Percentiles rank a stretch among this genome's conserved stretches.
phyloP scores from a whole-genome alignment of 768 basidiomycete species.

The Lactarius quietus region DNA sequence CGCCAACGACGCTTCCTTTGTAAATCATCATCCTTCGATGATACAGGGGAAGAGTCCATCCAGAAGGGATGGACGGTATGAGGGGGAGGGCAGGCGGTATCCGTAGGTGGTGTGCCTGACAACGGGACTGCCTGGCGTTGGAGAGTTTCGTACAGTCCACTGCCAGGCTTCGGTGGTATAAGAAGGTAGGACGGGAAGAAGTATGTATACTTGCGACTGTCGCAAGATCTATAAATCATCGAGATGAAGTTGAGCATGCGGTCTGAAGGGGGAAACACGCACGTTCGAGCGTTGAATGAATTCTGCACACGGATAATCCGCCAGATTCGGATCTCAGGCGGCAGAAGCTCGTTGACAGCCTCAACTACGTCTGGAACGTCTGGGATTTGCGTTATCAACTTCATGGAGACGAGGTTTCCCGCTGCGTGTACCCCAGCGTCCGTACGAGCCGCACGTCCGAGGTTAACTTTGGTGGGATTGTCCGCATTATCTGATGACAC shows the following conservation, averaged over 20 bases:
- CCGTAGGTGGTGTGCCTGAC: slow-evolving; percentile 19
- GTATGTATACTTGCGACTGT: slow-evolving; percentile 97
- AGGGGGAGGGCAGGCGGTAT: slow-evolving; percentile 21
- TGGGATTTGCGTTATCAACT: slow-evolving; percentile 78
- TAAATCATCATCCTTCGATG: slow-evolving; percentile 55
- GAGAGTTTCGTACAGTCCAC: slow-evolving; percentile 51
- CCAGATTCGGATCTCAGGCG: slow-evolving; percentile 92
- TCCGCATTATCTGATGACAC: slow-evolving; percentile 94
- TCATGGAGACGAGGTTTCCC: slow-evolving; percentile 88
- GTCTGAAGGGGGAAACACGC: slow-evolving; percentile 22
- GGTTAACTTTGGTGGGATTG: slow-evolving; percentile 83
- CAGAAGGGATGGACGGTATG: slow-evolving; percentile 58
- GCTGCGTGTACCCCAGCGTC: slow-evolving; percentile 98
- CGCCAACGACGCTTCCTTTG: slow-evolving; percentile 72
- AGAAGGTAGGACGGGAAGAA: slow-evolving; percentile 93
- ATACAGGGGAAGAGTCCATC: slow-evolving; percentile 38
- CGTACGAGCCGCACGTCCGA: slow-evolving; percentile 88
- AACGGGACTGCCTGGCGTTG: slow-evolving; percentile 34
- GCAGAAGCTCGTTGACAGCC: slow-evolving; percentile 82
- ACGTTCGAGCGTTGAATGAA: slow-evolving; percentile 80
- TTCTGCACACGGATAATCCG: slow-evolving; percentile 75
- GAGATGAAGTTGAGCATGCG: slow-evolving; percentile 4
- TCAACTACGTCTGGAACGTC: slow-evolving; percentile 65
- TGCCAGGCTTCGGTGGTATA: slow-evolving; percentile 81
- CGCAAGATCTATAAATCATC: slow-evolving; percentile 64